These are phyloP conservation scores for Fragaria nilgerrensis DNA, from an alignment of 306 rosid species.

Conservation along the genomic window DNA sequence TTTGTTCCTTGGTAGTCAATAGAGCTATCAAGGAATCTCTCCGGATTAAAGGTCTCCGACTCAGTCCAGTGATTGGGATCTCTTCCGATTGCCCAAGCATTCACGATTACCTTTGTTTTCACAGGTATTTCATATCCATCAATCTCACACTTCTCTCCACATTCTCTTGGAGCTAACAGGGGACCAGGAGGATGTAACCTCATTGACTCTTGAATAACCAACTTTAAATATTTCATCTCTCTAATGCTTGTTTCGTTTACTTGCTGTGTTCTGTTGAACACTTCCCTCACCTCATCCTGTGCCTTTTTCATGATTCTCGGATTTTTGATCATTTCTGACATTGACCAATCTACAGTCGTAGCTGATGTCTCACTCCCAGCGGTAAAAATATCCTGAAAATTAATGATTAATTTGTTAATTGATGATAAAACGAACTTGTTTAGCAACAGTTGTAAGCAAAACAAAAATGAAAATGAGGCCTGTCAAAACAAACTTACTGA, in stretches of 20 bases:
- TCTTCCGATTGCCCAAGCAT: conserved; percentile 21
- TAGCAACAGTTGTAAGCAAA: too few species aligned
- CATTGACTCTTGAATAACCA: conserved; percentile 12
- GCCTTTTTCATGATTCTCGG: conserved; percentile 18
- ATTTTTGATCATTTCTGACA: conserved; percentile 13
- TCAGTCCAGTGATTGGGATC: conserved; percentile 16
- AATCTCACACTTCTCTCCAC: conserved; percentile 1
- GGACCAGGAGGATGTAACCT: conserved; percentile 10
- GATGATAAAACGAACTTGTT: background rate
- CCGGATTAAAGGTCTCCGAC: conserved; percentile 15
- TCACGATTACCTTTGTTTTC: conserved; percentile 14
- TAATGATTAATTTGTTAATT: background rate
- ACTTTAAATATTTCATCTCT: conserved; percentile 20
- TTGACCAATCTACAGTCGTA: conserved; percentile 13
- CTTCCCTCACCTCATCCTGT: conserved; percentile 19
- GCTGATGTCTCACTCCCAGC: conserved; percentile 20
- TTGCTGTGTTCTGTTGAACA: background rate
- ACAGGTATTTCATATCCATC: conserved; percentile 15
- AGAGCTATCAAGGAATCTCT: conserved; percentile 15
- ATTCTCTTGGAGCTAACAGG: conserved; percentile 15
- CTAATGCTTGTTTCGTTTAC: background rate
- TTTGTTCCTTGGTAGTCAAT: conserved; percentile 6
- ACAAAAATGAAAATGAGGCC: too few species aligned
- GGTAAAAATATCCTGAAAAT: conserved; percentile 14
- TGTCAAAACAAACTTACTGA: background rate